Base-by-base conservation (phyloP, 805 yeast species). In the Brettanomyces nanus region DNA sequence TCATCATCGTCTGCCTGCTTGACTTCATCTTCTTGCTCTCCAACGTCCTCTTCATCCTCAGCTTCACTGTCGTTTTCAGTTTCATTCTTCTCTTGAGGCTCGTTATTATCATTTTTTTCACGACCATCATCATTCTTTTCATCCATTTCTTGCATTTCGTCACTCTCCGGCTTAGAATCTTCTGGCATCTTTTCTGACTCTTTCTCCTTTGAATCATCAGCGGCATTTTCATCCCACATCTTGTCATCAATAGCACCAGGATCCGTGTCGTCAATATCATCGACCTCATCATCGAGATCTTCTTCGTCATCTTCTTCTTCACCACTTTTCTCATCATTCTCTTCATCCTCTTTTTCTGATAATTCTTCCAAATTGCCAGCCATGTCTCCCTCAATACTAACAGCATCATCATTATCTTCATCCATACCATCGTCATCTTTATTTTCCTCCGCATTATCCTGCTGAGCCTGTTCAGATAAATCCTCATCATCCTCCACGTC, bases 191-290 rank as follows among this genome's bases (percentile, higher is more conserved):
- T 66, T 20, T 87, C 95, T 6, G 89, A 70, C 31, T 86, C 85
- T 54, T 87, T 87, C 51, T 87, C 95, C 52, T 85, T 84, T 17
- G 74, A 70, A 45, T 75, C 75, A 13, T 80, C 86, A 40, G 77
- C 71, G 10, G 81, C 84, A 55, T 90, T 87, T 52, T 89, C 97
- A 52, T 90, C 92, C 95, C 97, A 90, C 95, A 86, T 86, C 62
- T 86, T 90, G 47, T 90, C 97, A 56, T 90, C 97, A 35, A 90
- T 77, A 3, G 95, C 95, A 60, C 87, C 85, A 2, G 95, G 95
- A 66, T 89, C 97, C 45, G 82, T 67, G 40, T 86, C 95, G 56
- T 85, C 95, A 23, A 90, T 62, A 51, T 89, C 85, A 46, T 90
- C 97, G 30, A 87, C 71, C 53, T 87, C 90, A 46, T 89, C 96